Conservation (phyloP, 1,284 basidiomycete species). For the Rhodotorula sp. region DNA sequence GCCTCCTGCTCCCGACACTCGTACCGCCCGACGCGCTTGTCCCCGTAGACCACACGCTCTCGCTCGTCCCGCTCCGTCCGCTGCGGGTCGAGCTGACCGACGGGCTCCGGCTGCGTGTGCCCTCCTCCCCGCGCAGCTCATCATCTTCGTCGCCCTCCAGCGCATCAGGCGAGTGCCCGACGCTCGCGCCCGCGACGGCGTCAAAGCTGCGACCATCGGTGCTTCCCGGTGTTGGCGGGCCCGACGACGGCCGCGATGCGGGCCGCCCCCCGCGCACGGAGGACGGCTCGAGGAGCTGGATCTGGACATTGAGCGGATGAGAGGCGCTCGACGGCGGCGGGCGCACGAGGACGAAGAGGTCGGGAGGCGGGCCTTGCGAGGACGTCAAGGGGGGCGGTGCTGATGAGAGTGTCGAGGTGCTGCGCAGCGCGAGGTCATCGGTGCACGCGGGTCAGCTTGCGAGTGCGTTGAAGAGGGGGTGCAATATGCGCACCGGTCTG, state of each 20-base stretch:
- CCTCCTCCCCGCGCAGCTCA: background rate
- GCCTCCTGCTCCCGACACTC: slow-evolving; percentile 59
- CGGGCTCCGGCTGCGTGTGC: background rate
- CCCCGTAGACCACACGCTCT: background rate
- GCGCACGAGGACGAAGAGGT: slow-evolving; percentile 66
- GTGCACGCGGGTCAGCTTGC: background rate
- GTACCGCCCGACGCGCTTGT: slow-evolving; percentile 33
- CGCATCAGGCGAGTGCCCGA: background rate
- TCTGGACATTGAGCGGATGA: slow-evolving; percentile 88
- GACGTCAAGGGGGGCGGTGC: background rate
- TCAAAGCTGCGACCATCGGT: slow-evolving; percentile 11
- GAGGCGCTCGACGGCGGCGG: slow-evolving; percentile 79
- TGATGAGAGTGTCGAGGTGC: background rate
- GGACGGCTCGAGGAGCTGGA: slow-evolving; percentile 71
- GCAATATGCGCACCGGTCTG: background rate
- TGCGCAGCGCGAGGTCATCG: background rate
- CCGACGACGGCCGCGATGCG: background rate
- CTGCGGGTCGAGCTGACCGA: slow-evolving; percentile 9
- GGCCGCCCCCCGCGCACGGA: background rate
- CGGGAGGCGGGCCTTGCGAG: slow-evolving; percentile 1
- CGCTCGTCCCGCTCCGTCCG: slow-evolving; percentile 9
- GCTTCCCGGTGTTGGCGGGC: background rate
- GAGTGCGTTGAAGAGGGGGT: background rate
- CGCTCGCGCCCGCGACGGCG: slow-evolving; percentile 38
- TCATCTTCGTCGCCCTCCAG: background rate